Evolutionary conservation across 2,329 filamentous ascomycete species (phyloP), one percentile per base, ranked within the genome.

Genomic region (Aspergillus terreus): DNA sequence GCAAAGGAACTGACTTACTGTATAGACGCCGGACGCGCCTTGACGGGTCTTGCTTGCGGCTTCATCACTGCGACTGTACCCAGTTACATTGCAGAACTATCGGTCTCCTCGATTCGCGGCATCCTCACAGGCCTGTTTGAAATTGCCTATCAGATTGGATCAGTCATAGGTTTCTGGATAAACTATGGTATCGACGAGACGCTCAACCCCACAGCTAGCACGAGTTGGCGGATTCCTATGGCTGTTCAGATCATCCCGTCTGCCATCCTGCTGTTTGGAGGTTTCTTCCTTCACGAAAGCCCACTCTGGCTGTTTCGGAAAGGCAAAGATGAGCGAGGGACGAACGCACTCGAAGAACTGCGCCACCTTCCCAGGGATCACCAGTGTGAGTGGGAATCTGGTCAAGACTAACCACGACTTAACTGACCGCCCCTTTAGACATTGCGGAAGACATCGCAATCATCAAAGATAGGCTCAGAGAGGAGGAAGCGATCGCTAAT

Each of bases 91-190:
- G 58, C 67, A 10, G 67, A 71, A 40, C 49, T 68, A 14, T 62
- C 65, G 5, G 61, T 65, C 15, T 62, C 64, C 4, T 63, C 65
- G 4, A 69, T 71, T 49, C 63, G 69, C 12, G 68, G 68, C 41
- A 57, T 61, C 11, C 53, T 71, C 33, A 68, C 66, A 2, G 67
- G 67, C 2, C 62, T 69, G 41, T 64, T 69, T 44, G 64, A 70
- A 46, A 59, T 63, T 17, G 56, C 57, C 23, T 69, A 67, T 40
- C 65, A 70, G 44, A 58, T 63, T 41, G 69, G 69, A n/a, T 58
- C 59, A 15, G 56, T 70, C 21, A 56, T 70, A 15, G 67, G 64
- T 2, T 71, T 68, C 57, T 71, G 67, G 66, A 68, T 70, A 44
- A 68, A 68, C 46, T 71, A 67, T 46, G 67, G 65, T 2, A 60